Base-by-base conservation (phyloP, 164 flowering plant species). In the Liquidambar formosana region DNA sequence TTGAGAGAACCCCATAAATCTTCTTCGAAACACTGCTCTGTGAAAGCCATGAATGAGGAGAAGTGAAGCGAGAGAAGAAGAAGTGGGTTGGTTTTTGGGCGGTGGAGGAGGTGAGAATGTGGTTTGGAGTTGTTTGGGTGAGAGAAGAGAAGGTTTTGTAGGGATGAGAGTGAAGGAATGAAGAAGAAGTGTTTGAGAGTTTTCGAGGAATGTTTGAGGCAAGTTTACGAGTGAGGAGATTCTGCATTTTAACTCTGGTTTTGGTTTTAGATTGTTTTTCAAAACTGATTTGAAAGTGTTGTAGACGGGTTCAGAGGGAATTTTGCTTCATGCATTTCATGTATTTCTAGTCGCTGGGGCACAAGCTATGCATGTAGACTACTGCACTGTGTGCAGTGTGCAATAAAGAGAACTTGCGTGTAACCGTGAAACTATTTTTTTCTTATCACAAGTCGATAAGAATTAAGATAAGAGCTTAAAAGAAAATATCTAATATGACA, bases 191-290 rank as follows among this genome's bases (percentile, higher is more conserved):
- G 16, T 22, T 26, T 4, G 70, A 28, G 64, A 68, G 64, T 14
- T 46, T 74, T 12, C 45, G 66, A 54, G 71, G 16, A 49, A 74
- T 23, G 48, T 43, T 59, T 22, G 79, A 77, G 16, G 43, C 75
- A 26, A 65, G 49, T 58, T 58, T 78, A 62, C 26, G 74, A 65
- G 65, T 56, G 33, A 73, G 23, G 1, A 75, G 71, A 11, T 69
- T 68, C 73, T 73, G 75, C 84, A 81, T 77, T 73, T n/a, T n/a
- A n/a, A n/a, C n/a, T n/a, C n/a, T n/a, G n/a, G 41, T 33, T 33
- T 33, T 33, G 41, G 41, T 33, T 33, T 33, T 6, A n/a, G 41
- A 2, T 33, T 33, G 41, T n/a, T 2, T 33, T 33, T 33, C 41
- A 33, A 33, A 33, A 33, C 41, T 2, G 41, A 33, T 6, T 33